phyloP scores from a whole-genome alignment of 78 protist species.

The Cyanophora paradoxa region DNA sequence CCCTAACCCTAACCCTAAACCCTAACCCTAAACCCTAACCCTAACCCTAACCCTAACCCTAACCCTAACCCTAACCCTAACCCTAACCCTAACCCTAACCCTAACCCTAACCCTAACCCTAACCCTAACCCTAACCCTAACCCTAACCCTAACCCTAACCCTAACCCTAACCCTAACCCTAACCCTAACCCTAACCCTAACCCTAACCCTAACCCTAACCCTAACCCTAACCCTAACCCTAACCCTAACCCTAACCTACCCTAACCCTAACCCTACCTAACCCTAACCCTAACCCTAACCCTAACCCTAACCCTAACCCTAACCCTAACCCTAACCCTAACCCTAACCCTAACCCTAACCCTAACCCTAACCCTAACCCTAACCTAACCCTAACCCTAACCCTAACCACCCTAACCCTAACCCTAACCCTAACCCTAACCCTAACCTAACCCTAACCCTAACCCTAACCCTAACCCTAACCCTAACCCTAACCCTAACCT shows the following conservation, averaged over 20 bases:
- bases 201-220: conserved; percentile 6
- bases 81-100: conserved; percentile 6
- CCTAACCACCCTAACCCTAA: conserved; percentile 4
- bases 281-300: conserved; percentile 6
- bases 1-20: neutral
- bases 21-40: conserved; percentile 1
- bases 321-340: conserved; percentile 5
- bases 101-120: conserved; percentile 5
- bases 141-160: conserved; percentile 6
- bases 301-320: conserved; percentile 5
- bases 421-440: conserved; percentile 6
- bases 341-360: conserved; percentile 6
- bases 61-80: conserved; percentile 5
- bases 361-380: conserved; percentile 5
- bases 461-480: conserved; percentile 5
- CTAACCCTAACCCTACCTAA: conserved; percentile 4
- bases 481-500: conserved; percentile 5
- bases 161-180: conserved; percentile 5
- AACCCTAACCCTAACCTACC: conserved; percentile 5
- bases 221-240: conserved; percentile 5
- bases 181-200: conserved; percentile 5
- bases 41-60: conserved; percentile 5
- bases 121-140: conserved; percentile 5
- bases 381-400: no score
- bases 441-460: no score